A percentile compares a stretch with the other conserved stretches of the same genome.
phyloP scores from a whole-genome alignment of 371 early-diverging fungal species.

The Encephalitozoon romaleae region DNA sequence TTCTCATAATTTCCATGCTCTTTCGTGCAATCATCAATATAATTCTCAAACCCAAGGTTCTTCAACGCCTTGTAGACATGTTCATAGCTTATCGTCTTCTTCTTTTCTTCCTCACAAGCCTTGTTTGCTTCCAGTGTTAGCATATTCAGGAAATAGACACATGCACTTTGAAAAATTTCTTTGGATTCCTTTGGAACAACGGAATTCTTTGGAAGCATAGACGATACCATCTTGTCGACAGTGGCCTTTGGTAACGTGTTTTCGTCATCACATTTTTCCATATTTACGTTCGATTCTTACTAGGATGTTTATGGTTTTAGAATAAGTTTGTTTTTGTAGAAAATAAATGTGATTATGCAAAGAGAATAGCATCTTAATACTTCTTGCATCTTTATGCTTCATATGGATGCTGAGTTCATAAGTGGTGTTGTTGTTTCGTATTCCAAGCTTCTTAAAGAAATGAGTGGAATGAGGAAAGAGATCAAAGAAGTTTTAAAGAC shows the following conservation, averaged over 20 bases:
- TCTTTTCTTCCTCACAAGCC: slow-evolving; percentile 83
- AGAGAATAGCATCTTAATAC: background rate
- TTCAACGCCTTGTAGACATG: slow-evolving; percentile 80
- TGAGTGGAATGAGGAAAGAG: slow-evolving; percentile 1
- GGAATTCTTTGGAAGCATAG: slow-evolving; percentile 70
- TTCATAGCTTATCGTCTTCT: slow-evolving; percentile 91
- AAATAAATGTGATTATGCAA: background rate
- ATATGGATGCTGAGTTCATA: slow-evolving; percentile 33
- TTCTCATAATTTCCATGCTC: slow-evolving; percentile 78
- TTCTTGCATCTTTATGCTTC: background rate
- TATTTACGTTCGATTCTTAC: background rate
- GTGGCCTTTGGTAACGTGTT: slow-evolving; percentile 68
- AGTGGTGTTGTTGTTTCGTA: slow-evolving; percentile 29
- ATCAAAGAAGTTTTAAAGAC: background rate
- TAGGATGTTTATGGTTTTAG: slow-evolving; percentile 4
- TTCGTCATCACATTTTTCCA: slow-evolving; percentile 50
- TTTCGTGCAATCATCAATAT: slow-evolving; percentile 73
- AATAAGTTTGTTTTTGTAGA: background rate
- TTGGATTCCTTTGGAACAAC: slow-evolving; percentile 81
- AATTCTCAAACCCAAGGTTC: slow-evolving; percentile 78
- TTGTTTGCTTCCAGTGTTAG: slow-evolving; percentile 77
- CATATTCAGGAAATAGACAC: slow-evolving; percentile 65
- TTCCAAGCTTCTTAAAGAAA: slow-evolving; percentile 5
- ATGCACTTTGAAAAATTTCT: slow-evolving; percentile 79
- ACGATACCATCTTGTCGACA: slow-evolving; percentile 84